phyloP scores from a whole-genome alignment of 306 rosid species.

The Fragaria vesca region DNA sequence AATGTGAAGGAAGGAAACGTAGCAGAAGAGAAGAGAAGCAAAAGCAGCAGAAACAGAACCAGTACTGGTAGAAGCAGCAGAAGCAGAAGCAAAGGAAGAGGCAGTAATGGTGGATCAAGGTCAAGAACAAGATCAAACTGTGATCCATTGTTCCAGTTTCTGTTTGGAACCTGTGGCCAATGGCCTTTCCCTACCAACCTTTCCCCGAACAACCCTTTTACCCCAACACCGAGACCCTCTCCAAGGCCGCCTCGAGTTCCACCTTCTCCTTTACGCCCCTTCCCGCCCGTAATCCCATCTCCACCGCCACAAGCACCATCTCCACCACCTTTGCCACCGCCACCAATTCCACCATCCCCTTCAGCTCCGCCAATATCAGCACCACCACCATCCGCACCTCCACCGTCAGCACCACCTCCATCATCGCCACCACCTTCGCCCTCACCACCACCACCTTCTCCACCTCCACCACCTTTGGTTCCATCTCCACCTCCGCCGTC shows the following conservation, averaged over 20 bases:
- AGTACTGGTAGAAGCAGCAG: neutral
- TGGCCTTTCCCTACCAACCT: slow-evolving; percentile 77
- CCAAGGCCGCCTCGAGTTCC: slow-evolving; percentile 28
- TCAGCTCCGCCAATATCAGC: slow-evolving; percentile 15
- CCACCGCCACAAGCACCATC: slow-evolving; percentile 22
- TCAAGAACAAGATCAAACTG: slow-evolving; percentile 40
- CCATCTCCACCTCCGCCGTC: slow-evolving; percentile 5
- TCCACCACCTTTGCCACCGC: slow-evolving; percentile 12
- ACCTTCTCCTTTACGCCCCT: slow-evolving; percentile 32
- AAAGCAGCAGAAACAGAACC: slow-evolving; percentile 1
- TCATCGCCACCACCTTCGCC: slow-evolving; percentile 5
- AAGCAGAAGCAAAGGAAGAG: slow-evolving; percentile 4
- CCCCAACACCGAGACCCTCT: slow-evolving; percentile 40
- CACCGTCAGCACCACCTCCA: slow-evolving; percentile 28
- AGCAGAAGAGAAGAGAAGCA: slow-evolving; percentile 37
- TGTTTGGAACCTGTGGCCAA: slow-evolving; percentile 60
- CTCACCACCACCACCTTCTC: neutral
- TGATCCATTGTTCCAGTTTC: slow-evolving; percentile 61
- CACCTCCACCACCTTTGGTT: neutral
- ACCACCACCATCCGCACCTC: slow-evolving; percentile 17
- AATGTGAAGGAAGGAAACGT: slow-evolving; percentile 15
- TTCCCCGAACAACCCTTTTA: slow-evolving; percentile 70
- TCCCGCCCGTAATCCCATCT: slow-evolving; percentile 11
- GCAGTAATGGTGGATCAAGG: slow-evolving; percentile 14
- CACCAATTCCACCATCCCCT: slow-evolving; percentile 9